These are phyloP conservation scores for Candida suzukii DNA, from an alignment of 805 yeast species.

Conservation along the genomic window DNA sequence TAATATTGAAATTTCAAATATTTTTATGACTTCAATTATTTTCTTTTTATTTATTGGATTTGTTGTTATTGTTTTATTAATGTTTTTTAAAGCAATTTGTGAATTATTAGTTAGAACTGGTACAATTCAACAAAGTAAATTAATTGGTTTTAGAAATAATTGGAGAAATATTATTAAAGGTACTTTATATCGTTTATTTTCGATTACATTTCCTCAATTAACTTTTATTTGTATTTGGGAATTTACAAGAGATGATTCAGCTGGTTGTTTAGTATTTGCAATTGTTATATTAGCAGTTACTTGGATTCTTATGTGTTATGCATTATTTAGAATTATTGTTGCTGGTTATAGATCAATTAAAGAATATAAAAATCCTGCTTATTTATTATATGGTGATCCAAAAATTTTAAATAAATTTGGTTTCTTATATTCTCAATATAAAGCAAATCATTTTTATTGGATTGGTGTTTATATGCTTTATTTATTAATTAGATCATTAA, in stretches of 20 bases:
- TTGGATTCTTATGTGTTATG: slow-evolving; percentile 57
- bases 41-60: slow-evolving; percentile 76
- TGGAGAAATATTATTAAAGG: slow-evolving; percentile 89
- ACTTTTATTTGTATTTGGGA: slow-evolving; percentile 84
- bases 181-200: slow-evolving; percentile 71
- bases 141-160: slow-evolving; percentile 69
- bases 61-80: slow-evolving; percentile 46
- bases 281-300: slow-evolving; percentile 56
- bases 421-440: slow-evolving; percentile 83
- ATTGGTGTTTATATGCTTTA: slow-evolving; percentile 58
- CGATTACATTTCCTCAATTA: slow-evolving; percentile 84
- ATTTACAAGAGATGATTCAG: slow-evolving; percentile 74
- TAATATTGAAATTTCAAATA: slow-evolving; percentile 75
- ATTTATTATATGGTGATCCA: slow-evolving; percentile 78
- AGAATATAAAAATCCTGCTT: slow-evolving; percentile 87
- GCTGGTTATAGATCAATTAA: slow-evolving; percentile 66
- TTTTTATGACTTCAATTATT: slow-evolving; percentile 81
- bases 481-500: slow-evolving; percentile 64
- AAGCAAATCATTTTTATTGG: slow-evolving; percentile 85
- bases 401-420: slow-evolving; percentile 81
- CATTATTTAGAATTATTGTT: slow-evolving; percentile 65
- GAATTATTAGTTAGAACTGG: slow-evolving; percentile 57
- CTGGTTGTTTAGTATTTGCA: slow-evolving; percentile 78
- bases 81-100: slow-evolving; percentile 59
- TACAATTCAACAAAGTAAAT: slow-evolving; percentile 54